phyloP scores from a whole-genome alignment of 1,284 basidiomycete species.

The Papiliotrema fonsecae region DNA sequence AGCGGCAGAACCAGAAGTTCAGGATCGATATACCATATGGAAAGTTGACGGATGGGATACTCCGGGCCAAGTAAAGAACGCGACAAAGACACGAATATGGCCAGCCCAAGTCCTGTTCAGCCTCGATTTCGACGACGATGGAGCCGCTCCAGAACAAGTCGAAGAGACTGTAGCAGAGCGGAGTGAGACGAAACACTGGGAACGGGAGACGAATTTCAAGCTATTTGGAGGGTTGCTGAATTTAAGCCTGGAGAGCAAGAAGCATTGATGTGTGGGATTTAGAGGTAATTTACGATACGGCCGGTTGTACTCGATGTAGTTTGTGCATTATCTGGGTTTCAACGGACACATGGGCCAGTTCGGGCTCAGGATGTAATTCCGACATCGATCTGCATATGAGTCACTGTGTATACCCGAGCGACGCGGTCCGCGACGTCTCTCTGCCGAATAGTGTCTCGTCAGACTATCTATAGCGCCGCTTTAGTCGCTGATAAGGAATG shows the following conservation, averaged over 20 bases:
- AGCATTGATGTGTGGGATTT: no score
- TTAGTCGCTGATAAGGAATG: no score
- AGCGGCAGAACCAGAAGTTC: conserved; percentile 1
- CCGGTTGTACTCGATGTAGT: no score
- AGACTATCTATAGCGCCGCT: no score
- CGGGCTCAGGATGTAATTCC: no score
- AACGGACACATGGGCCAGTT: no score
- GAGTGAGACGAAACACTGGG: conserved; percentile 16
- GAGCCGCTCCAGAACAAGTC: not conserved
- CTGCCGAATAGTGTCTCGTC: no score
- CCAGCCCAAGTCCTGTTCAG: conserved; percentile 4
- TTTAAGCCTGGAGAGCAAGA: conserved; percentile 29
- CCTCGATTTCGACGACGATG: not conserved
- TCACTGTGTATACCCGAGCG: no score
- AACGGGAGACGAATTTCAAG: conserved; percentile 24
- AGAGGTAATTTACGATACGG: no score
- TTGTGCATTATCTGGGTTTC: no score
- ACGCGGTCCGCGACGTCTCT: no score
- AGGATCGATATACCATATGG: conserved; percentile 18
- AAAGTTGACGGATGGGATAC: conserved; percentile 15
- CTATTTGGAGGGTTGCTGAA: conserved; percentile 24
- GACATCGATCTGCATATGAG: no score
- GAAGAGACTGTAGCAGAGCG: not conserved
- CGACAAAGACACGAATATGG: conserved; percentile 10
- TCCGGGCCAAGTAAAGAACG: conserved; percentile 6